phyloP scores from a whole-genome alignment of 805 yeast species.

The Trichomonascus vanleenenianus region DNA sequence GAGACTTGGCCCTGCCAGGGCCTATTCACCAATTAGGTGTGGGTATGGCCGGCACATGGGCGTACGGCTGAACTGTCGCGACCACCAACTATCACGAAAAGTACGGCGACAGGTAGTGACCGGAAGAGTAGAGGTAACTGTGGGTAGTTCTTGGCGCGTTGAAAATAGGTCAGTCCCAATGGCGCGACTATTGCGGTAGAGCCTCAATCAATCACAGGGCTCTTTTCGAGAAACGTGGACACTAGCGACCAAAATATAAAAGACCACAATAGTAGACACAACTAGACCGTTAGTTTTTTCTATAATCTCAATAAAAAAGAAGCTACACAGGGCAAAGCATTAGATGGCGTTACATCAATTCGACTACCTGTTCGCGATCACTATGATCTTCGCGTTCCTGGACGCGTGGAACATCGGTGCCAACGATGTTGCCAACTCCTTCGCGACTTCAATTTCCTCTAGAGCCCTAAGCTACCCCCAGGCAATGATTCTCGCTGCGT shows the following conservation, averaged over 20 bases:
- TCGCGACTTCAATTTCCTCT: constrained; percentile 69
- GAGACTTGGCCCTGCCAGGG: no score
- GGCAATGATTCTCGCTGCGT: constrained; percentile 63
- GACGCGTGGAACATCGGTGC: constrained; percentile 56
- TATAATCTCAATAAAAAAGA: not conserved
- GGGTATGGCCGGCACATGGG: no score
- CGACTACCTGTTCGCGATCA: constrained; percentile 63
- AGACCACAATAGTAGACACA: not conserved
- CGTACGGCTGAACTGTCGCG: no score
- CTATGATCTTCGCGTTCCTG: constrained; percentile 61
- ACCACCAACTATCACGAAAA: no score
- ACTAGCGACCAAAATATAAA: not conserved
- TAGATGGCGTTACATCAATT: constrained; percentile 27
- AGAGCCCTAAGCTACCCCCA: constrained; percentile 64
- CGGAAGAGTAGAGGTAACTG: no score
- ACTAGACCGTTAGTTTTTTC: not conserved
- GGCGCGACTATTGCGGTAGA: no score
- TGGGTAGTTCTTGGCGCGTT: no score
- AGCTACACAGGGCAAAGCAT: not conserved
- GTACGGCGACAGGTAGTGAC: no score
- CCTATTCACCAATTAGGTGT: no score
- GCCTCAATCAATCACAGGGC: no score
- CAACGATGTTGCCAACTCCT: constrained; percentile 75
- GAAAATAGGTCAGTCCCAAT: no score
- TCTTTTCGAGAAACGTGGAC: not conserved